phyloP scores from a whole-genome alignment of 768 basidiomycete genomes.

The Steccherinum ochraceum region DNA sequence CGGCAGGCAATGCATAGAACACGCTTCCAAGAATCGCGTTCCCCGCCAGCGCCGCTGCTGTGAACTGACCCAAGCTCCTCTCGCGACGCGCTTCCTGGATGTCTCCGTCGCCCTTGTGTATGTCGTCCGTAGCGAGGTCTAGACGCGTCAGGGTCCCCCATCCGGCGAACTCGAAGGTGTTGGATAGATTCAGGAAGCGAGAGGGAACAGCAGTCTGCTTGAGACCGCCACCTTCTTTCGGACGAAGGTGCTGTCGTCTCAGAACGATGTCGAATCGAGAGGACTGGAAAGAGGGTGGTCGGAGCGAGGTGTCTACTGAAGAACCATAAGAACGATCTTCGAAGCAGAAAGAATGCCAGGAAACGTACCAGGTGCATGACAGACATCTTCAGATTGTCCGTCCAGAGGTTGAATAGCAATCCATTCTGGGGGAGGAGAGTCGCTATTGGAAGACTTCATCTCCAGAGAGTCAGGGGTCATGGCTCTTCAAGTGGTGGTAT shows the following conservation, averaged over 20 bases:
- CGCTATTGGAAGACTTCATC: too few species aligned
- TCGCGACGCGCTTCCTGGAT: slow-evolving; percentile 23
- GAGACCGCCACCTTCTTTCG: slow-evolving; percentile 35
- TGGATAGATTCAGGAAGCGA: slow-evolving; percentile 53
- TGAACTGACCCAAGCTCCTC: slow-evolving; percentile 52
- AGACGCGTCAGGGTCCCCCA: slow-evolving; percentile 54
- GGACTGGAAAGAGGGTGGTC: slow-evolving; percentile 41
- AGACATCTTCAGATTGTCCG: not conserved
- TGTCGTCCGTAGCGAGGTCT: slow-evolving; percentile 38
- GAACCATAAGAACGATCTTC: not conserved
- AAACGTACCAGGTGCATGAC: not conserved
- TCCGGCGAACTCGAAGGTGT: slow-evolving; percentile 67
- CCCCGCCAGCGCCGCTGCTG: slow-evolving; percentile 60
- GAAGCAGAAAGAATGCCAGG: not conserved
- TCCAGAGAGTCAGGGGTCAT: too few species aligned
- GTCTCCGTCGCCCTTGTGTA: slow-evolving; percentile 25
- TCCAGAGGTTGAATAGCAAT: not conserved
- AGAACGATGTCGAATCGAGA: slow-evolving; percentile 49
- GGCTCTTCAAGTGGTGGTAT: too few species aligned
- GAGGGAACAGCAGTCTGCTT: slow-evolving; percentile 41
- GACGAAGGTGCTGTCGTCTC: slow-evolving; percentile 50
- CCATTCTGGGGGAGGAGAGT: too few species aligned
- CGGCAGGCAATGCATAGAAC: slow-evolving; percentile 64
- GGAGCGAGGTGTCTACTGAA: not conserved
- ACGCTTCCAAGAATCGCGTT: slow-evolving; percentile 64